Evolutionary conservation across 176 grass and related monocot species (phyloP).

Genomic region (Juncus inflexus): DNA sequence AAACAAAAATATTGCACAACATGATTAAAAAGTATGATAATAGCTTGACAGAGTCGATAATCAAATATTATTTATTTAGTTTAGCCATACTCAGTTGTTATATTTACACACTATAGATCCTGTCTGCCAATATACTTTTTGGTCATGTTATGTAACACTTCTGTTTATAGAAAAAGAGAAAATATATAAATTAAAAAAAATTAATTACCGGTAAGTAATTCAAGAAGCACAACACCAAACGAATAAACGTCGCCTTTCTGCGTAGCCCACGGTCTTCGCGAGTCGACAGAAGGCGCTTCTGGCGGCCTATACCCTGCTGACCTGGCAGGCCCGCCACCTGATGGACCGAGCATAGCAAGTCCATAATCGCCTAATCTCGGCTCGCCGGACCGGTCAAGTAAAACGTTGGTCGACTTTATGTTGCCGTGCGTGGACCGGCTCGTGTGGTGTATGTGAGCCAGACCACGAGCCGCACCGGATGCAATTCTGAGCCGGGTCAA

Average conservation of each 20-base stretch:
- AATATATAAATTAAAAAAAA: neutral
- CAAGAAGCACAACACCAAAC: slow-evolving; percentile 82
- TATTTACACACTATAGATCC: neutral
- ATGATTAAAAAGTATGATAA: too few relatives aligned
- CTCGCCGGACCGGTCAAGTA: slow-evolving; percentile 51
- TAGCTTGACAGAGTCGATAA: neutral
- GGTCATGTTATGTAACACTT: too few relatives aligned
- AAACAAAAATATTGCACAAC: too few relatives aligned
- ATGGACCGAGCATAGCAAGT: slow-evolving; percentile 55
- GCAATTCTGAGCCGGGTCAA: slow-evolving; percentile 60
- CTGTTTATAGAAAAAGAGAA: neutral
- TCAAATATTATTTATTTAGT: neutral
- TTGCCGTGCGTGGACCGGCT: slow-evolving; percentile 77
- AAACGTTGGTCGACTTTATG: slow-evolving; percentile 85
- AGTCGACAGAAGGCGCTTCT: slow-evolving; percentile 47
- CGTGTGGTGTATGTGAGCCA: slow-evolving; percentile 84
- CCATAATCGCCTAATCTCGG: slow-evolving; percentile 75
- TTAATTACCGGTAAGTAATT: slow-evolving; percentile 70
- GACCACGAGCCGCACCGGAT: slow-evolving; percentile 46
- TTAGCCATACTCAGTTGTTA: neutral
- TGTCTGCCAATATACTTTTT: neutral
- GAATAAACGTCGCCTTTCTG: slow-evolving; percentile 93
- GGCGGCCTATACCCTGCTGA: slow-evolving; percentile 69
- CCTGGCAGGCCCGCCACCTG: slow-evolving; percentile 12
- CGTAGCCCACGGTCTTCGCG: slow-evolving; percentile 64